Conservation (phyloP, 495 filamentous ascomycete genomes). For the Penicillium longicatenatum region DNA sequence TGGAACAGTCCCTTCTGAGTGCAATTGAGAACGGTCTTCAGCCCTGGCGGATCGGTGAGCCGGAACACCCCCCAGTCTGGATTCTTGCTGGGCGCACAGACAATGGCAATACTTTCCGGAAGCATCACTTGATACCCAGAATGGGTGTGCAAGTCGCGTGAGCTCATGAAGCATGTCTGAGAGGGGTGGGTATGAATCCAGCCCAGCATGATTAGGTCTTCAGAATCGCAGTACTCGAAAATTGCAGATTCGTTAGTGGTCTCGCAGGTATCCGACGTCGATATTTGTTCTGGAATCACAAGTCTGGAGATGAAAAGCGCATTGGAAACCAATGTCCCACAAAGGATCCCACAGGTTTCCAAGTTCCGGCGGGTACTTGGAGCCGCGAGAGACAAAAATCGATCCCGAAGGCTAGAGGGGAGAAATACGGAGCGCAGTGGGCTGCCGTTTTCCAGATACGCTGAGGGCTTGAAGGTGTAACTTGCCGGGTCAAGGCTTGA, state of each 20-base stretch:
- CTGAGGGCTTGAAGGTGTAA: slow-evolving; percentile 81
- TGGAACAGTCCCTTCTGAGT: slow-evolving; percentile 79
- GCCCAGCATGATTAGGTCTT: slow-evolving; percentile 86
- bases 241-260: slow-evolving; percentile 80
- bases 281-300: slow-evolving; percentile 86
- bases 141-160: slow-evolving; percentile 89
- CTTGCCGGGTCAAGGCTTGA: slow-evolving; percentile 49
- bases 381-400: slow-evolving; percentile 70
- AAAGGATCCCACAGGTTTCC: slow-evolving; percentile 93
- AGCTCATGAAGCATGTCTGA: slow-evolving; percentile 98
- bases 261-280: slow-evolving; percentile 91
- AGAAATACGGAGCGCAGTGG: slow-evolving; percentile 88
- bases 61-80: slow-evolving; percentile 93
- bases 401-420: slow-evolving; percentile 67
- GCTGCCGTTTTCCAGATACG: slow-evolving; percentile 84
- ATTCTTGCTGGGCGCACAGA: slow-evolving; percentile 82
- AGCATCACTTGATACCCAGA: slow-evolving; percentile 92
- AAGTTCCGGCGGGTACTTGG: slow-evolving; percentile 78
- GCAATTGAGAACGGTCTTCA: slow-evolving; percentile 77
- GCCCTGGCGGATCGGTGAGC: slow-evolving; percentile 87
- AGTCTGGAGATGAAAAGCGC: slow-evolving; percentile 87
- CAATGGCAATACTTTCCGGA: slow-evolving; percentile 93
- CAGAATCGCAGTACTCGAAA: slow-evolving; percentile 82
- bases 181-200: slow-evolving; percentile 99
- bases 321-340: slow-evolving; percentile 87